Evolutionary conservation across 768 basidiomycete species (phyloP), one percentile per base, ranked within the genome.

Genomic region (Pseudohyphozyma bogoriensis): DNA sequence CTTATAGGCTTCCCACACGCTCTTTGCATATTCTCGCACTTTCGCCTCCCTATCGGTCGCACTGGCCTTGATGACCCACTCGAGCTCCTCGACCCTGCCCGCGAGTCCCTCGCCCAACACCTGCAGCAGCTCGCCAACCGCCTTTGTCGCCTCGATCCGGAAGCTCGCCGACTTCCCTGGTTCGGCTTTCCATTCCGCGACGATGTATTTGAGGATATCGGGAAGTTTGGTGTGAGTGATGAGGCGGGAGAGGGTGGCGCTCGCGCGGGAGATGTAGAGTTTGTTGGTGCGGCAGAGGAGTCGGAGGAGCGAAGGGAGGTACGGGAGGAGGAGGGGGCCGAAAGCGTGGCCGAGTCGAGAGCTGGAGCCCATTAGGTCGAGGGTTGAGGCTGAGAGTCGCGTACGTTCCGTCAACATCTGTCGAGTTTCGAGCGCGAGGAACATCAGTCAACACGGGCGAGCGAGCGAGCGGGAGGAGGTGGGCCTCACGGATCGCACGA

Each of bases 281-380:
- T 77, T 77, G 71, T 77, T 76, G 15, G 75, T 74, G 31, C 74
- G 63, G 40, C 72, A 74, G 37, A 76, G 73, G 31, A 77, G 72
- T 35, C 70, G 65, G 33, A 76, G 67, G 18, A 76, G 58, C 2
- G 74, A 67, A 26, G 74, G 74, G 18, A 75, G 56, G 67, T 76
- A 77, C 60, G 73, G 66, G 15, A 68, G 63, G 33, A 76, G 66
- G 32, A 77, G 73, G 3, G 75, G 72, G 4, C 66, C 60, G 58
- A 77, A 76, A 37, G 68, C 50, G 33, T 40, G 33, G 16, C 70
- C 69, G 7, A 77, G 70, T 15, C 75, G 70, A 18, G 76, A 75
- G 24, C 73, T 72, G 24, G 75, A 72, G 26, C 74, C 72, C 26
- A 77, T 45, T 24, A 77, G 69, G 42, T 76, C 74, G 47, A 71